Conservation (phyloP, 768 basidiomycete species). For the Termitomyces sp. region DNA sequence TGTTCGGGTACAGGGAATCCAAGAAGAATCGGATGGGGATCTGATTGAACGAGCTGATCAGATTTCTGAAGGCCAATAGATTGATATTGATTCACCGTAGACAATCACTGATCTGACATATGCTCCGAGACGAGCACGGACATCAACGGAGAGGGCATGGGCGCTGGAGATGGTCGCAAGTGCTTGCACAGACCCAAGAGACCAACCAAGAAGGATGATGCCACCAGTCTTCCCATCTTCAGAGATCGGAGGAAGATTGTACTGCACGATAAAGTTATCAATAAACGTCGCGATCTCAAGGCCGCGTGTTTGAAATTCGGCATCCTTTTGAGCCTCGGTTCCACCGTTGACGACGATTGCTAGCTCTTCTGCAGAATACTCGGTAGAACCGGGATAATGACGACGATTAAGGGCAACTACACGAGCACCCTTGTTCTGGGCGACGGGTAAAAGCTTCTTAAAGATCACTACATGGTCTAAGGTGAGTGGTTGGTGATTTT, state of each 20-base stretch:
- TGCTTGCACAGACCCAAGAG: conserved; percentile 22
- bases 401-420: conserved; percentile 33
- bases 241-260: conserved; percentile 22
- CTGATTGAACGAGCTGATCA: conserved; percentile 9
- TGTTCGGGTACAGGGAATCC: conserved; percentile 19
- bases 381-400: conserved; percentile 31
- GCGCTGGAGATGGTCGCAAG: conserved; percentile 19
- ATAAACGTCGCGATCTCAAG: conserved; percentile 30
- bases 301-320: conserved; percentile 24
- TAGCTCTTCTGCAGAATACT: conserved; percentile 25
- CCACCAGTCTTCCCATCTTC: conserved; percentile 23
- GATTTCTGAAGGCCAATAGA: no score
- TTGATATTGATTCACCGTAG: conserved; percentile 19
- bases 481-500: background rate
- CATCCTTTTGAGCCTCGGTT: conserved; percentile 18
- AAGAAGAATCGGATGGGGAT: conserved; percentile 22
- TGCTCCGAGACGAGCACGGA: conserved; percentile 10
- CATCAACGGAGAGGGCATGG: conserved; percentile 15
- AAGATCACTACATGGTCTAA: conserved; percentile 22
- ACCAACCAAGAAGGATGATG: conserved; percentile 30
- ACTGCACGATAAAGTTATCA: conserved; percentile 23
- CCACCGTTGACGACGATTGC: conserved; percentile 11
- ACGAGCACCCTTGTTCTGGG: conserved; percentile 24
- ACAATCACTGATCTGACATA: conserved; percentile 23
- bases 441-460: conserved; percentile 22